Percentiles rank a stretch among this genome's conserved stretches.
Conservation (phyloP, 2,329 filamentous ascomycete species). For the Xenoacremonium recifei region DNA sequence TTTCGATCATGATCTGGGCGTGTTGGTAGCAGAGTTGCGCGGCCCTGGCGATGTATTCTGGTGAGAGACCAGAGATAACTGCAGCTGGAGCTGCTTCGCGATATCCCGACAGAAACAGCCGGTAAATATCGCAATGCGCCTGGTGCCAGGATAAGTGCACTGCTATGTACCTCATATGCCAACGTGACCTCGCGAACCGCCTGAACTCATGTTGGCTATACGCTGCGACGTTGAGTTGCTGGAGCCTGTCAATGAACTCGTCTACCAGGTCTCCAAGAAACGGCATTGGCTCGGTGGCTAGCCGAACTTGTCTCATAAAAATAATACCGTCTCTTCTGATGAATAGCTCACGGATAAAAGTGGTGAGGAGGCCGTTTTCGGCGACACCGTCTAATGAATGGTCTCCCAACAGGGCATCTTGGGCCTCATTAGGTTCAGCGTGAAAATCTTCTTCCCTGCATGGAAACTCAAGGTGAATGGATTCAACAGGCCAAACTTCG, state of each 20-base stretch:
- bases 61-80: constrained; percentile 27
- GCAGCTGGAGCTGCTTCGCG: constrained; percentile 38
- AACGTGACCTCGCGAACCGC: constrained; percentile 12
- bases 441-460: constrained; percentile 24
- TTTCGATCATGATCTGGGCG: constrained; percentile 35
- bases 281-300: constrained; percentile 19
- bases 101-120: constrained; percentile 40
- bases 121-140: constrained; percentile 43
- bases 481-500: constrained; percentile 24
- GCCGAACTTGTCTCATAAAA: too few species aligned
- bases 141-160: constrained; percentile 38
- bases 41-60: constrained; percentile 18
- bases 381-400: too few species aligned
- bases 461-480: constrained; percentile 22
- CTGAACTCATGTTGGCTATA: constrained; percentile 22
- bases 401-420: too few species aligned
- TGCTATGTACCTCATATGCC: neutral
- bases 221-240: constrained; percentile 18
- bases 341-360: too few species aligned
- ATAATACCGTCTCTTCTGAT: too few species aligned
- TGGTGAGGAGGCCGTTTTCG: too few species aligned
- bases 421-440: constrained; percentile 15
- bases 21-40: constrained; percentile 35
- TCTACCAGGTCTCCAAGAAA: constrained; percentile 23
- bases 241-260: constrained; percentile 22